Base-by-base conservation (phyloP, 2,329 filamentous ascomycete genomes). In the Neopestalotiopsis rosae region DNA sequence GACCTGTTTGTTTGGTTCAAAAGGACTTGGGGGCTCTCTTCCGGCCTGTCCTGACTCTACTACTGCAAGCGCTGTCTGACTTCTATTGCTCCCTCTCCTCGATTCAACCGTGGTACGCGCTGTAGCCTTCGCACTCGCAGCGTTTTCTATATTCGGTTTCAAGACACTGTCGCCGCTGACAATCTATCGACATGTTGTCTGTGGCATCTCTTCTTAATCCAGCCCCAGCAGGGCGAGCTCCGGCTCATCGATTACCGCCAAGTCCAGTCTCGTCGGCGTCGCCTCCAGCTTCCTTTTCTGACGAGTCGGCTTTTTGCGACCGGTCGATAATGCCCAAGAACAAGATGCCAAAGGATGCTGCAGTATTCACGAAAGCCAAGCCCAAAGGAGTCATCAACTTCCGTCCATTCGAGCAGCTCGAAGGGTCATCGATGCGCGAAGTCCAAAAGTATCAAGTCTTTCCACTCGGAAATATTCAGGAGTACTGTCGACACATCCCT, bases 401-500 rank as follows among this genome's bases (percentile, higher is more conserved):
- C 76, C 87, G 87, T 20, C 93, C 95, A 0, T 91, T 89, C 76
- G 93, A 97, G 76, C 83, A 86, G 61, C 80, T 91, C 40, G 87
- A 92, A 71, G 84, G 87, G 30, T 78, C 83, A 28, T 84, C 92
- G 17, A 81, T 85, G 10, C 81, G 82, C 14, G 85, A 91, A 71
- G 88, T 96, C 70, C 81, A 82, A 52, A 84, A 83, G 52, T 95
- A 92, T 76, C 83, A 88, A 17, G 84, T 98, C 66, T 87, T 85
- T 67, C 92, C 93, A 0, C 84, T 90, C 72, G 88, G 89, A 1
- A 82, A 85, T 70, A 94, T 92, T 71, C 81, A 83, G 61, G 83
- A 87, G 38, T 91, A 86, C 70, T 88, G 88, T 72, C 86, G 90
- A 65, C 94, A 95, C 75, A 97, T 98, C 69, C 95, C 95, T 0